Evolutionary conservation across 2,329 filamentous ascomycete species (phyloP), one percentile per base, ranked within the genome.

Genomic region (Dothideomycetidae sp.): DNA sequence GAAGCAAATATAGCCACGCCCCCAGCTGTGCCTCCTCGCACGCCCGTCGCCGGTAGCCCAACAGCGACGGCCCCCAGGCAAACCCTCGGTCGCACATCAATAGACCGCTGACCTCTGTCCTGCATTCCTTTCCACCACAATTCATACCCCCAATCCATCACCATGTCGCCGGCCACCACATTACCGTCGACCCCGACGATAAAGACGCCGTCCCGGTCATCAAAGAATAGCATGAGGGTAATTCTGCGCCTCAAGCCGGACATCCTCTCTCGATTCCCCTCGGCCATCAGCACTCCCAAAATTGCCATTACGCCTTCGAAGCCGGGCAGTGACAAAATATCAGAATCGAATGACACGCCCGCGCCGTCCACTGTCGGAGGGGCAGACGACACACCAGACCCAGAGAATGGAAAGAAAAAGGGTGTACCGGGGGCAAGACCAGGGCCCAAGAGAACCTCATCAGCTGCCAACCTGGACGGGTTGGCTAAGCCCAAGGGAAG

Each of bases 401-500:
- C 46, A 26, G 49, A 49, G 38, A 74, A 67, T 5, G 62, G 67
- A 10, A 85, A 82, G 66, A 84, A 82, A 64, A 86, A 86, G 59
- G 77, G 78, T 21, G 65, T 72, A 21, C 80, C 84, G 57, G 72
- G 78, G 46, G 71, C 73, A 14, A 79, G 80, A 49, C 67, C 72
- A 28, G 73, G 68, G 39, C 67, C 66, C 41, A 79, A 81, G 61
- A 67, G 75, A 53, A 60, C 61, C 41, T 61, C 59, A 51, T 66
- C 55, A 42, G 51, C 54, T 16, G 51, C 54, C 4, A 49, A 50
- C 26, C 54, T 63, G 51, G 81, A 86, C 45, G 67, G 65, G 21
- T 53, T 64, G 16, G 66, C 77, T n/a, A 85, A 81, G 59, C 67
- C 77, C 38, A 68, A 82, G 55, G 81, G 81, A 54, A 92, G 93